Base-by-base conservation (phyloP, 805 yeast genomes). In the Wickerhamiella spandovensis region DNA sequence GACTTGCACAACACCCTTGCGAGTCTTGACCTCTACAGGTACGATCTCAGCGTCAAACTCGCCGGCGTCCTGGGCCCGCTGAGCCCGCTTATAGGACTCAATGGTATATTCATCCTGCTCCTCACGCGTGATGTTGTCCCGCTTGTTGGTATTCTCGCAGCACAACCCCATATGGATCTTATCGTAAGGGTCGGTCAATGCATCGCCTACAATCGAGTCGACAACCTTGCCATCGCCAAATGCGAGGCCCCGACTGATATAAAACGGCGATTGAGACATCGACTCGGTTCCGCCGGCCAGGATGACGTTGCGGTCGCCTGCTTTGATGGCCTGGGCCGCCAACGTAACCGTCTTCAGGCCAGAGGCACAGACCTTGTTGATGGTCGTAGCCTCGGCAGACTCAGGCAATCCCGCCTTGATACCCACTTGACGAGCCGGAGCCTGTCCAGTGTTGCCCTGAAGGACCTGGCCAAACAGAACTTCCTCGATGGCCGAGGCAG, bases 381-480 rank as follows among this genome's bases (percentile, higher is more conserved):
- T 74, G 39, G 97, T 84, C 48, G 95, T 77, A 51, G 95, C 95
- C 52, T 85, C 84, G 50, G 88, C 81, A 51, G 77, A 72, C 56
- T 82, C 81, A 44, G 88, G 82, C 51, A 89, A 73, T 10, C 97
- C 97, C 15, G 96, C 82, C 60, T 79, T 82, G 58, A 88, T 63
- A 17, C 92, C 95, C 45, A 89, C 97, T 72, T 89, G 97, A 71
- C 97, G 83, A 25, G 97, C 97, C 43, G 97, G 97, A 48, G 92
- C 89, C 70, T 89, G 97, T 53, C 97, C 97, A 52, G 83, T 78
- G 62, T 85, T 84, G 54, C 95, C 97, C 65, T 83, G 88, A 61
- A 89, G 68, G 38, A 87, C 97, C 62, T 86, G 83, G 63, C 97
- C 97, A 66, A 86, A 86, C 62, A 82, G 75, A 60, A 89, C 78